Percentiles rank a stretch among this genome's conserved stretches.
phyloP scores from a whole-genome alignment of 23 red algal genomes.

The Cyanidium caldarium region DNA sequence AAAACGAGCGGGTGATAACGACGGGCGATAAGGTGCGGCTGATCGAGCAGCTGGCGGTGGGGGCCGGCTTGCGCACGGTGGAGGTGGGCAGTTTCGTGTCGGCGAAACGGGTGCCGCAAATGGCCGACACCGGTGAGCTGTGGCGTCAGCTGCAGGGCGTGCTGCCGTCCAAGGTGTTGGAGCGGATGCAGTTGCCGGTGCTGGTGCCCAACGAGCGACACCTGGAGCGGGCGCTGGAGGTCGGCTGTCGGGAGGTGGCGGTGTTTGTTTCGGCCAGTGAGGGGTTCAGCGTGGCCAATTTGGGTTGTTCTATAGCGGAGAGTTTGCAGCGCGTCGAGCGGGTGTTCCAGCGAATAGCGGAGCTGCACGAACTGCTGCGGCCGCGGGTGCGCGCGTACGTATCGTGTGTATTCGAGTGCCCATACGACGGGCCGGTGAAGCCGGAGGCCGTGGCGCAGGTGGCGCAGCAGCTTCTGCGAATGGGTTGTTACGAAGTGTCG shows the following conservation, averaged over 20 bases:
- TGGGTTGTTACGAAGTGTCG: constrained; percentile 96
- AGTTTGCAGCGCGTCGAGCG: constrained; percentile 16
- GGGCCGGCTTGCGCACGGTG: constrained; percentile 47
- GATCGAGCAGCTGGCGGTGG: constrained; percentile 34
- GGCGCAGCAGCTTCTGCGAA: constrained; percentile 28
- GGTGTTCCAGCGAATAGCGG: constrained; percentile 11
- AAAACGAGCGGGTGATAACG: constrained; percentile 55
- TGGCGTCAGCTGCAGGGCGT: not conserved
- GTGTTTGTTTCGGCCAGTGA: constrained; percentile 73
- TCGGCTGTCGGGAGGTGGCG: constrained; percentile 43
- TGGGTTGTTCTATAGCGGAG: constrained; percentile 57
- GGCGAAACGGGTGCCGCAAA: constrained; percentile 61
- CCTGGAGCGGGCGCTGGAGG: constrained; percentile 39
- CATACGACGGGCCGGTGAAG: constrained; percentile 50
- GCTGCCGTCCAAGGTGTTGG: not conserved
- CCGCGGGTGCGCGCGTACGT: constrained; percentile 57
- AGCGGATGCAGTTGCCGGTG: constrained; percentile 38
- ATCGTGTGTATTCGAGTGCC: constrained; percentile 70
- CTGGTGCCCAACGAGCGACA: constrained; percentile 68
- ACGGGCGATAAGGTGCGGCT: constrained; percentile 35
- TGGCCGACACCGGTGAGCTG: constrained; percentile 51
- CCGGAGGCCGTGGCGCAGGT: constrained; percentile 43
- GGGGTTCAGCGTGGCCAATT: constrained; percentile 50
- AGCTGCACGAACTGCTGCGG: constrained; percentile 4
- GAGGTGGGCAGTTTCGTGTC: constrained; percentile 74